Evolutionary conservation across 768 basidiomycete species (phyloP), one percentile per base, ranked within the genome.

Genomic region (Mycena metata): DNA sequence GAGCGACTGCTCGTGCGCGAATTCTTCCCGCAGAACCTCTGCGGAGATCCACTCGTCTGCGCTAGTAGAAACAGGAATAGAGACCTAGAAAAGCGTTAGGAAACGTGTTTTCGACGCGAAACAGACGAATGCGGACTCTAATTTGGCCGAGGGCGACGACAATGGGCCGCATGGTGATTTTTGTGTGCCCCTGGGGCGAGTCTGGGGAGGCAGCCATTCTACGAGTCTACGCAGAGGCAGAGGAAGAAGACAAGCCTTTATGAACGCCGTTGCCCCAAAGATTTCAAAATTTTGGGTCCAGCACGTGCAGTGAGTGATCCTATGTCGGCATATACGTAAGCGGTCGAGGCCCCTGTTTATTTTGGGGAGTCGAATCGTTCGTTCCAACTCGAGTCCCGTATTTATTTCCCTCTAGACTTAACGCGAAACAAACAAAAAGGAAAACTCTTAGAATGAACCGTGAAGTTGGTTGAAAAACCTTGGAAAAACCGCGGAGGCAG

Each of bases 21-120:
- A 98, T 67, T 96, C 94, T 75, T 98, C 96, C 75, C 93, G 86
- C 64, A 97, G 88, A 75, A 96, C 90, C 82, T 97, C 96, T 58
- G 96, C 96, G 60, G 90, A 88, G 76, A 96, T 94, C 96, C 96
- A 98, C 80, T 95, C 89, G 79, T 96, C 90, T 72, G 84, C 70
- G 43, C 83, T 82, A n/a, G 93, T 90, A 51, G 95, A 91, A 66
- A 98, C 93, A 51, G 94, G 95, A 79, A 98, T 90, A 69, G 93
- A 91, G 69, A 97, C 79, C 94, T 96, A 39, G 64, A 64, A 41
- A 42, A 64, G 51, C 33, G 60, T 54, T 41, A 65, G 57, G 60
- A 51, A n/a, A 58, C 33, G 46, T 47, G 66, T 66, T 39, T 23
- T 46, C 7, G 26, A 64, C 24, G 49, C 61, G 51, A 35, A 57